phyloP scores from a whole-genome alignment of 2,329 filamentous ascomycete species.

The Pleoardoris graminearum region DNA sequence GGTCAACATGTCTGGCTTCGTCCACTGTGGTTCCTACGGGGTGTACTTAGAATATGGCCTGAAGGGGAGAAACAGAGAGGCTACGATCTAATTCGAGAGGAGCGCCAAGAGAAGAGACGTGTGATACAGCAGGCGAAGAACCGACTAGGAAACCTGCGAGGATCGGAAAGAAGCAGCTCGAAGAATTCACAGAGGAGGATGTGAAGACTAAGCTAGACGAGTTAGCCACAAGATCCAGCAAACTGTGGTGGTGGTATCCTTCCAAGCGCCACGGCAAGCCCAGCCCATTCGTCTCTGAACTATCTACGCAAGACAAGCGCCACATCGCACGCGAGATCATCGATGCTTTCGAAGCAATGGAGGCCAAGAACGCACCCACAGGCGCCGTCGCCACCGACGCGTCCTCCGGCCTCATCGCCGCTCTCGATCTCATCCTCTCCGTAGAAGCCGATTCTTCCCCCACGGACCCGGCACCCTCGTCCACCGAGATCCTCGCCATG shows the following conservation, averaged over 20 bases:
- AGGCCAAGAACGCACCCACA: not conserved
- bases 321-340: not conserved
- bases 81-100: not conserved
- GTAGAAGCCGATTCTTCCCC: not conserved
- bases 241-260: constrained; percentile 1
- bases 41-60: constrained; percentile 10
- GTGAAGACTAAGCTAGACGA: not conserved
- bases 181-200: not conserved
- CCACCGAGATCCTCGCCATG: constrained; percentile 16
- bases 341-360: not conserved
- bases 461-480: constrained; percentile 14
- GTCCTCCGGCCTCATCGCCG: constrained; percentile 6
- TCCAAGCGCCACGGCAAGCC: not conserved
- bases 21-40: constrained; percentile 14
- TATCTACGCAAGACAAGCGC: not conserved
- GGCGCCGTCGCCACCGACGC: not conserved
- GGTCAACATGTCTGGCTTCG: not conserved
- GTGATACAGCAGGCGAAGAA: not conserved
- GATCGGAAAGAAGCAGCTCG: not conserved
- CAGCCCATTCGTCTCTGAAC: not conserved
- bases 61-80: constrained; percentile 10
- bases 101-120: not conserved
- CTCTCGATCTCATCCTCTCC: constrained; percentile 2
- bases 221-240: not conserved
- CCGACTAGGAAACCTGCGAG: constrained; percentile 1